phyloP scores from a whole-genome alignment of 2,329 filamentous ascomycete species.

The Ceratocystis albifundus region DNA sequence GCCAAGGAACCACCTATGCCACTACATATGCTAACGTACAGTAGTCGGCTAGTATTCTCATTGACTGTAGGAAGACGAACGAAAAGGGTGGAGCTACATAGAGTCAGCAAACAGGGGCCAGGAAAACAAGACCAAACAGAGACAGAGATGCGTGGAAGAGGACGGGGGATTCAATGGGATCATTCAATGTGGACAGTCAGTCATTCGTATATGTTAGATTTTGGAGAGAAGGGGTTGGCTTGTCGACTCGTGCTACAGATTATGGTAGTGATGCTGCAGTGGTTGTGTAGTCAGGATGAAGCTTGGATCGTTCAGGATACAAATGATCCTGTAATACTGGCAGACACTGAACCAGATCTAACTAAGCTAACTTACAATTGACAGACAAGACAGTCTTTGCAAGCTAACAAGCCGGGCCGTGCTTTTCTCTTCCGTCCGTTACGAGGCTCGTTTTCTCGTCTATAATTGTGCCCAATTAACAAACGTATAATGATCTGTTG shows the following conservation, averaged over 20 bases:
- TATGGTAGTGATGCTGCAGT: background rate
- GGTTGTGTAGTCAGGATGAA: background rate
- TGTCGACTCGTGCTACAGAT: background rate
- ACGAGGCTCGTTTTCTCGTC: background rate
- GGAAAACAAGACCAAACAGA: background rate
- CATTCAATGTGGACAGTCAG: background rate
- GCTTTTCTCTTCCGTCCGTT: background rate
- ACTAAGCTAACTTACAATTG: background rate
- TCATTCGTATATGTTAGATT: conserved; percentile 2
- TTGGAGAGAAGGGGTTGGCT: conserved; percentile 1
- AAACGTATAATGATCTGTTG: background rate
- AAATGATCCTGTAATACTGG: no score
- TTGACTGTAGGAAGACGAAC: background rate
- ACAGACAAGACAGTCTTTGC: background rate
- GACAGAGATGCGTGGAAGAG: background rate
- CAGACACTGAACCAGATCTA: background rate
- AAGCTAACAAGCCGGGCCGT: background rate
- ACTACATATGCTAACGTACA: background rate
- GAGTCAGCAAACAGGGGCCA: background rate
- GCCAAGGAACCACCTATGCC: conserved; percentile 5
- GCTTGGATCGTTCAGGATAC: conserved; percentile 2
- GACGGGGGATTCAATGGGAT: background rate
- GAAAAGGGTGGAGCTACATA: conserved; percentile 1
- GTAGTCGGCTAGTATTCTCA: background rate
- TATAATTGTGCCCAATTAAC: background rate